Conservation (phyloP, 2,329 filamentous ascomycete genomes). For the Ascosphaera aggregata region DNA sequence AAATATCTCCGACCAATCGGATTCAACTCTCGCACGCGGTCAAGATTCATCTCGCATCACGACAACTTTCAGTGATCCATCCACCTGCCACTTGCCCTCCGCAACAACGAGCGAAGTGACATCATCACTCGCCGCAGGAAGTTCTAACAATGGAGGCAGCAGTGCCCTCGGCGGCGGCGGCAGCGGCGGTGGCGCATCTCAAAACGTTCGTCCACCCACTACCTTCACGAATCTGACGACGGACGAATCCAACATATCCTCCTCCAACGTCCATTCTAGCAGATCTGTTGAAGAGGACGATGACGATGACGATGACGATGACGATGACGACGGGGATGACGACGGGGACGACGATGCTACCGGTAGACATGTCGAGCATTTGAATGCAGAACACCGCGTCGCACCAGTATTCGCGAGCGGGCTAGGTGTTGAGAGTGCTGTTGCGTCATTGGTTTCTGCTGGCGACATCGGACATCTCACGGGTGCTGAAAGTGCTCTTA, state of each 20-base stretch:
- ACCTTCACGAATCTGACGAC: slow-evolving; percentile 15
- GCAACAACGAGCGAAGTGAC: neutral
- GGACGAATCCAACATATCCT: slow-evolving; percentile 17
- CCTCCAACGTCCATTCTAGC: neutral
- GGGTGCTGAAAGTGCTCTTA: neutral
- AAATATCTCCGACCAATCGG: neutral
- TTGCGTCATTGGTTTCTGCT: slow-evolving; percentile 43
- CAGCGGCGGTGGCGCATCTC: slow-evolving; percentile 21
- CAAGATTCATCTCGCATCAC: neutral
- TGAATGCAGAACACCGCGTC: slow-evolving; percentile 7
- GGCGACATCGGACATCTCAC: neutral
- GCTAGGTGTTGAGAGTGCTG: slow-evolving; percentile 60
- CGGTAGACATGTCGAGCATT: slow-evolving; percentile 47
- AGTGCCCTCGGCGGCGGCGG: slow-evolving; percentile 20
- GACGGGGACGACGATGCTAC: slow-evolving; percentile 32
- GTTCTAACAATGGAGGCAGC: neutral
- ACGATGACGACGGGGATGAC: slow-evolving; percentile 14
- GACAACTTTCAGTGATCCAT: neutral
- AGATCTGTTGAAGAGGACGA: neutral
- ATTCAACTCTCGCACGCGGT: neutral
- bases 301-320: slow-evolving; percentile 1
- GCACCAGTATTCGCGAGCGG: slow-evolving; percentile 10
- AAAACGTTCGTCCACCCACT: slow-evolving; percentile 14
- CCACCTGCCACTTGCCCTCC: neutral
- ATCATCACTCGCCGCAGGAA: neutral